Base-by-base conservation (phyloP, 2,329 filamentous ascomycete genomes). In the Grosmannia huntii region DNA sequence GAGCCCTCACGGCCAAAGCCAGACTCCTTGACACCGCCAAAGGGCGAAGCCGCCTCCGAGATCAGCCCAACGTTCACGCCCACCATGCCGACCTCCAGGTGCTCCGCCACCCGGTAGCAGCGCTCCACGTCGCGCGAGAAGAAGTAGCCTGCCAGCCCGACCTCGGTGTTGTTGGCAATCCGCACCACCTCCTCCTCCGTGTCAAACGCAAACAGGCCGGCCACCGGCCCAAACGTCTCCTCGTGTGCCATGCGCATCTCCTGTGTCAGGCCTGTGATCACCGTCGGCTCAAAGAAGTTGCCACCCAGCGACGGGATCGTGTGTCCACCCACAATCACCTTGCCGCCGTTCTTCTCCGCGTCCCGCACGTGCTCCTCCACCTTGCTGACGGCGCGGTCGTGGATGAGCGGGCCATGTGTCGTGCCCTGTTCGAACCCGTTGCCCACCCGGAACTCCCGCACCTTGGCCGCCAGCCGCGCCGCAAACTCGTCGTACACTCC, bases 151-250 rank as follows among this genome's bases (percentile, higher is more conserved):
- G 92, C 94, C 41, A 99, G 78, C 1, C 94, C 94, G 44, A 97
- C 91, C 56, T 92, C 85, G 1, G 89, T 78, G 49, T 75, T 72
- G 71, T 99, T 99, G 4, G 94, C 92, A 63, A 92, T 73, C 62
- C 81, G 77, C 33, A 97, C 83, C 5, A 96, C 94, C 66, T 97
- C 91, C 57, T 87, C 85, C 73, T 97, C 94, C 0, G 86, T 90
- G 53, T 89, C 81, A 68, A 97, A 99, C 54, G 84, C 80, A 76
- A 96, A 96, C 16, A 97, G 73, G 0, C 88, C 92, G 0, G 91
- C 92, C 0, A 97, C 87, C 3, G 94, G 94, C 0, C 94, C 94
- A 69, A 99, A 99, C 0, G 92, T 99, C 76, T 99, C 94, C 72
- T 97, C 92, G 1, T 76, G 76, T 5, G 89, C 85, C 64, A 97